Evolutionary conservation across 371 early-diverging fungal genomes (phyloP).

Genomic region (Mortierella sp.): DNA sequence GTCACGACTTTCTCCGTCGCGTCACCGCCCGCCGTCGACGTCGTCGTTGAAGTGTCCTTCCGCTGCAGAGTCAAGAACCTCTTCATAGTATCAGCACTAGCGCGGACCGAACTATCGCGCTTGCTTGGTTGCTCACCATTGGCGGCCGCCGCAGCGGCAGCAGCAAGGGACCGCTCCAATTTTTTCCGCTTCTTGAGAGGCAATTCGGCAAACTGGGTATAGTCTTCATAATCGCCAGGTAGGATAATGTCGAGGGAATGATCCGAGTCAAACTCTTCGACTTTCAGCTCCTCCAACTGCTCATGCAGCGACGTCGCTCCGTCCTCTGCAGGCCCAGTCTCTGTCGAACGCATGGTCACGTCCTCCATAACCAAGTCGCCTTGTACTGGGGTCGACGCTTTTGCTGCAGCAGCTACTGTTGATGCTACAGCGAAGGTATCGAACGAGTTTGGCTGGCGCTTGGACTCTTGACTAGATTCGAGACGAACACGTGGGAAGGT

Average conservation of each 20-base stretch:
- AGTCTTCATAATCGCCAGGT: constrained; percentile 47
- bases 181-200: constrained; percentile 55
- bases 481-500: constrained; percentile 42
- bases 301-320: neutral
- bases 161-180: constrained; percentile 27
- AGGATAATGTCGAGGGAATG: constrained; percentile 47
- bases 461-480: constrained; percentile 9
- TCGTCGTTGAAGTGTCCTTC: neutral
- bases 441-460: constrained; percentile 11
- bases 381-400: neutral
- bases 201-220: constrained; percentile 49
- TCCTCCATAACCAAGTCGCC: constrained; percentile 9
- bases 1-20: neutral
- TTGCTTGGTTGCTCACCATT: constrained; percentile 10
- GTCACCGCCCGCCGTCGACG: neutral
- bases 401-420: neutral
- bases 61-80: constrained; percentile 24
- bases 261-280: constrained; percentile 33
- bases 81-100: constrained; percentile 32
- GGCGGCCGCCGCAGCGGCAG: constrained; percentile 12
- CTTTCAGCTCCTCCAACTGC: constrained; percentile 3
- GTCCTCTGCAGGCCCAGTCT: constrained; percentile 14
- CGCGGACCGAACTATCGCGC: constrained; percentile 19
- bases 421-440: neutral
- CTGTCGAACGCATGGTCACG: constrained; percentile 34